A percentile compares a stretch with the other conserved stretches of the same genome.
phyloP scores from a whole-genome alignment of 1,284 basidiomycete species.

The Naganishia sp. region DNA sequence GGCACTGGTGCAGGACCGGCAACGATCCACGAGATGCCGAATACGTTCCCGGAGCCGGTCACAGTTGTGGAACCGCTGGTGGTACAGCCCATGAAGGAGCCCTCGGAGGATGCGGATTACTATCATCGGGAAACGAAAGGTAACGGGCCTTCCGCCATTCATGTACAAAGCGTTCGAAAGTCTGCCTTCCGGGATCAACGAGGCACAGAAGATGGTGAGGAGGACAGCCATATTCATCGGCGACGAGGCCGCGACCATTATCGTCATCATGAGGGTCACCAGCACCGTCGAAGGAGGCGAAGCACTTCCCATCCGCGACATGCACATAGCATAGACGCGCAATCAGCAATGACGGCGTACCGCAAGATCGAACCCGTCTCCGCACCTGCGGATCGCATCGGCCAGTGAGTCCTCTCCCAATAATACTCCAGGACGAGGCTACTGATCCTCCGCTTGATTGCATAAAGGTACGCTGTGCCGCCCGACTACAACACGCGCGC shows the following conservation, averaged over 20 bases:
- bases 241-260: not conserved
- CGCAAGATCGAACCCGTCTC: slow-evolving; percentile 6
- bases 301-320: slow-evolving; percentile 3
- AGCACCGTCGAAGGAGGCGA: not conserved
- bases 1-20: not conserved
- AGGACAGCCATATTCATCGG: not conserved
- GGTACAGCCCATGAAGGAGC: not conserved
- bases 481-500: slow-evolving; percentile 18
- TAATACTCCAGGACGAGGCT: not conserved
- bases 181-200: not conserved
- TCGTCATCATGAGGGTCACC: slow-evolving; percentile 3
- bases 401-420: not conserved
- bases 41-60: not conserved
- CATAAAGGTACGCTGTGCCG: slow-evolving; percentile 25
- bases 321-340: not conserved
- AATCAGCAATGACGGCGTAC: slow-evolving; percentile 16
- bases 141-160: no score
- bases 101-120: not conserved
- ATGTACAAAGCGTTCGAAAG: not conserved
- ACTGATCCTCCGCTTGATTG: not conserved
- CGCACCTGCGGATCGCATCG: slow-evolving; percentile 16
- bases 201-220: not conserved
- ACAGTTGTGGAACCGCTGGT: not conserved
- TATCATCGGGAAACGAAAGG: not conserved
- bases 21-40: slow-evolving; percentile 13